These are phyloP conservation scores for Phytopythium ostracodes DNA, from an alignment of 352 stramenopile species.

Conservation along the genomic window DNA sequence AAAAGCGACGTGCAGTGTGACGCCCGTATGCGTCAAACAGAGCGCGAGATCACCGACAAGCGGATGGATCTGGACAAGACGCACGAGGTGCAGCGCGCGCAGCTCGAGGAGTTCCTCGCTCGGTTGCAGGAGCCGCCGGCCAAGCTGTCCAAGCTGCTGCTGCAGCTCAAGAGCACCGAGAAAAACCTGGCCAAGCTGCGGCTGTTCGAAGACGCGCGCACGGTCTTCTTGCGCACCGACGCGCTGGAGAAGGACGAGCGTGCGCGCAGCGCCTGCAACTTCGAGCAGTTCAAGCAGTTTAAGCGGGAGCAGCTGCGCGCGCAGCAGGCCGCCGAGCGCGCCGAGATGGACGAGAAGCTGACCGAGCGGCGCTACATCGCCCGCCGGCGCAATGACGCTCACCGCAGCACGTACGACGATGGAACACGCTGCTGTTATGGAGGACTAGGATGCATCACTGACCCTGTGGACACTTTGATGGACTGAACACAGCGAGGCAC, in stretches of 20 bases:
- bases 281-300: slow-evolving; percentile 55
- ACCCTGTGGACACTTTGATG: slow-evolving; percentile 6
- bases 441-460: not conserved
- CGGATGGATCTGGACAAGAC: slow-evolving; percentile 54
- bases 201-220: slow-evolving; percentile 75
- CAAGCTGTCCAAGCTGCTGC: slow-evolving; percentile 68
- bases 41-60: slow-evolving; percentile 43
- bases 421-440: not conserved
- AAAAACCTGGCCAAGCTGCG: slow-evolving; percentile 52
- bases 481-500: slow-evolving; percentile 36
- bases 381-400: slow-evolving; percentile 50
- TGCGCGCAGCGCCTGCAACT: slow-evolving; percentile 33
- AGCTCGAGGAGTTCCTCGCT: slow-evolving; percentile 59
- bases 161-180: slow-evolving; percentile 73
- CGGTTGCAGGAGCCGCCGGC: slow-evolving; percentile 51
- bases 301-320: slow-evolving; percentile 43
- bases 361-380: slow-evolving; percentile 69
- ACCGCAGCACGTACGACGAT: slow-evolving; percentile 44
- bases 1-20: slow-evolving; percentile 33
- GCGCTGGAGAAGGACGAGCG: slow-evolving; percentile 61
- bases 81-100: slow-evolving; percentile 48
- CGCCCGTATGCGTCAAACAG: slow-evolving; percentile 16
- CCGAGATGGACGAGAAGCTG: slow-evolving; percentile 60
- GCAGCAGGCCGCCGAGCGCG: slow-evolving; percentile 54
- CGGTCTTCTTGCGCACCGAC: slow-evolving; percentile 51